phyloP scores from a whole-genome alignment of 1,284 basidiomycete species.

The Trametes hirsuta region DNA sequence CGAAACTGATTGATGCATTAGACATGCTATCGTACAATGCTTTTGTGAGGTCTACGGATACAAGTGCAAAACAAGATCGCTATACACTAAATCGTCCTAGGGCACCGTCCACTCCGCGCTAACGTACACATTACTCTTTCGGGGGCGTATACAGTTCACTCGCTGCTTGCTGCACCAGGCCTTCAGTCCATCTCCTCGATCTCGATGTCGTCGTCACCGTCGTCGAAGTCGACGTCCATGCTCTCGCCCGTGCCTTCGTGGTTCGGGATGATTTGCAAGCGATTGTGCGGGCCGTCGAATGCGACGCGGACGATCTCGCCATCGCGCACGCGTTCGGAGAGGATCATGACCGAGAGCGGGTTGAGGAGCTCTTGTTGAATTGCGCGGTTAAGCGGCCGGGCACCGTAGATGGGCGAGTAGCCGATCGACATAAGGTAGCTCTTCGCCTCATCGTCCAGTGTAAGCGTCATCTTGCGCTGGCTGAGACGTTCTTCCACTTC shows the following conservation, averaged over 20 bases:
- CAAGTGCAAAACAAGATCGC: slow-evolving; percentile 10
- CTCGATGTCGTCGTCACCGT: slow-evolving; percentile 53
- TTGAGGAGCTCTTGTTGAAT: slow-evolving; percentile 95
- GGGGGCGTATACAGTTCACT: background rate
- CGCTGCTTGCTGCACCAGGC: background rate
- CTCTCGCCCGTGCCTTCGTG: slow-evolving; percentile 65
- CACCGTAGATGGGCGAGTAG: slow-evolving; percentile 87
- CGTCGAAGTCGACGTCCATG: slow-evolving; percentile 66
- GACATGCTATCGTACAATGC: slow-evolving; percentile 13
- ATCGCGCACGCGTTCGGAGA: slow-evolving; percentile 84
- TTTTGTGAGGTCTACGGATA: slow-evolving; percentile 13
- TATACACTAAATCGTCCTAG: slow-evolving; percentile 11
- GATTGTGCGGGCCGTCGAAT: slow-evolving; percentile 86
- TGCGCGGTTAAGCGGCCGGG: slow-evolving; percentile 88
- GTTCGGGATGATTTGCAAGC: slow-evolving; percentile 83
- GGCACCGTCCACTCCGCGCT: background rate
- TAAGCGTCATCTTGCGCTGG: slow-evolving; percentile 80
- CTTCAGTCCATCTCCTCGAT: slow-evolving; percentile 80
- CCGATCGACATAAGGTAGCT: slow-evolving; percentile 85
- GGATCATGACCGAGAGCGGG: slow-evolving; percentile 86
- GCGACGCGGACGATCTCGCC: slow-evolving; percentile 78
- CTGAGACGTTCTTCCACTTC: slow-evolving; percentile 69
- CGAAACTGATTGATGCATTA: background rate
- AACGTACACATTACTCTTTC: background rate
- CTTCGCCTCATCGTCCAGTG: slow-evolving; percentile 78